Conservation (phyloP, 192 early-diverging fungal species). For the Mortierella alpina region DNA sequence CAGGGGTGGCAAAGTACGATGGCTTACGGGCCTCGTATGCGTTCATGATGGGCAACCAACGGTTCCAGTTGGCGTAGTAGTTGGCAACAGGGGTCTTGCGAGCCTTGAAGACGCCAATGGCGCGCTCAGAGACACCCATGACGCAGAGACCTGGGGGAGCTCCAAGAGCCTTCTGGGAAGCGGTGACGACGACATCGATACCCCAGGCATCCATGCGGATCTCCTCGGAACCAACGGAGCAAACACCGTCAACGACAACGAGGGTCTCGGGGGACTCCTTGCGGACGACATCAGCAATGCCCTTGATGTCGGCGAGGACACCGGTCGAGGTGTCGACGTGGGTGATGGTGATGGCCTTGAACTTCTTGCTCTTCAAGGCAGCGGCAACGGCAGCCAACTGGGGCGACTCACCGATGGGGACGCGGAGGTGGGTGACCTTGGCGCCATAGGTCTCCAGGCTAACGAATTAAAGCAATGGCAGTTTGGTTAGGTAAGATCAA, state of each 20-base stretch:
- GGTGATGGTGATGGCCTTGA: slow-evolving; percentile 92
- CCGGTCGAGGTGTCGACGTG: slow-evolving; percentile 98
- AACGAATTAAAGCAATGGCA: slow-evolving; percentile 1
- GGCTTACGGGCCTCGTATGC: slow-evolving; percentile 93
- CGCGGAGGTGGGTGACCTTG: slow-evolving; percentile 80
- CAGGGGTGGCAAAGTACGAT: slow-evolving; percentile 97
- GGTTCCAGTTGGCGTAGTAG: slow-evolving; percentile 93
- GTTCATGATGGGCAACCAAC: slow-evolving; percentile 97
- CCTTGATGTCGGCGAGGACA: slow-evolving; percentile 87
- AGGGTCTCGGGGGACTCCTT: slow-evolving; percentile 86
- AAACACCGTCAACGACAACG: slow-evolving; percentile 95
- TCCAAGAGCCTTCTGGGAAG: slow-evolving; percentile 96
- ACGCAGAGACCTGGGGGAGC: slow-evolving; percentile 93
- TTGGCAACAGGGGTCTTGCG: slow-evolving; percentile 84
- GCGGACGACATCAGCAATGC: slow-evolving; percentile 77
- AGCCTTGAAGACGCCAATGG: slow-evolving; percentile 72
- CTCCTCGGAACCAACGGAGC: slow-evolving; percentile 93
- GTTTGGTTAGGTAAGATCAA: background rate
- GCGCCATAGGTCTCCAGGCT: slow-evolving; percentile 91
- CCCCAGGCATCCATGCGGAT: slow-evolving; percentile 93
- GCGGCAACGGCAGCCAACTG: slow-evolving; percentile 71
- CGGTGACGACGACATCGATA: slow-evolving; percentile 92
- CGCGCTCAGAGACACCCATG: slow-evolving; percentile 83
- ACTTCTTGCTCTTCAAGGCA: slow-evolving; percentile 72
- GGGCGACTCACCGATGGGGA: slow-evolving; percentile 78